phyloP scores from a whole-genome alignment of 371 early-diverging fungal genomes.

The Caulochytrium protostelioides region DNA sequence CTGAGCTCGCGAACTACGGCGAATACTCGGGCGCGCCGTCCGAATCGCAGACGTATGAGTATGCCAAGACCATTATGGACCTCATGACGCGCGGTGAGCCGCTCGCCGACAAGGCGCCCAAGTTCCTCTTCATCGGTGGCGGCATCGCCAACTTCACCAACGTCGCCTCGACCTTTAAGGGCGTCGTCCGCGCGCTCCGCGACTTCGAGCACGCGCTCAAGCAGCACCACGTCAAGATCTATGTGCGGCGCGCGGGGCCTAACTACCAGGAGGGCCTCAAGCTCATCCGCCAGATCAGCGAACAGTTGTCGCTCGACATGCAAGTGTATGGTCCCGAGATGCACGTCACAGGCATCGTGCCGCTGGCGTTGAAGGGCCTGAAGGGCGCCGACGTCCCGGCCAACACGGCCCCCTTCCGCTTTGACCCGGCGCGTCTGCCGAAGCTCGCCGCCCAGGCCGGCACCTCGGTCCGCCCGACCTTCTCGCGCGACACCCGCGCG shows the following conservation, averaged over 20 bases:
- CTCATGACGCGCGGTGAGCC: constrained; percentile 77
- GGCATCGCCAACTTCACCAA: constrained; percentile 99
- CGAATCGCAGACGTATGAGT: constrained; percentile 93
- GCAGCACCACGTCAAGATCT: constrained; percentile 70
- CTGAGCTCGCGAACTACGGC: constrained; percentile 94
- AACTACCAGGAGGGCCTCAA: constrained; percentile 96
- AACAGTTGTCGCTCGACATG: constrained; percentile 75
- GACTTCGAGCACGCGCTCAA: constrained; percentile 73
- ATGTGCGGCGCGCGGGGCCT: constrained; percentile 92
- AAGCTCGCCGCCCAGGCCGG: constrained; percentile 2
- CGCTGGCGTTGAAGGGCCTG: constrained; percentile 49
- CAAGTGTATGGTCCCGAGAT: constrained; percentile 93
- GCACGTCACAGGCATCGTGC: constrained; percentile 92
- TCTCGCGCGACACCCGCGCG: constrained; percentile 71
- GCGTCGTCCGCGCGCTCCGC: constrained; percentile 79
- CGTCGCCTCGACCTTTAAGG: constrained; percentile 95
- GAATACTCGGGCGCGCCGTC: constrained; percentile 97
- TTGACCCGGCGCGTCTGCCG: constrained; percentile 8
- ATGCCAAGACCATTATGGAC: constrained; percentile 90
- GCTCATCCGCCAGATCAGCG: constrained; percentile 79
- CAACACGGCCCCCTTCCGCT: constrained; percentile 2
- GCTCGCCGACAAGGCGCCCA: constrained; percentile 73
- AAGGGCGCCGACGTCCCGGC: constrained; percentile 3
- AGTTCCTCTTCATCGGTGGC: constrained; percentile 90
- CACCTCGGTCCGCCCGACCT: constrained; percentile 29